phyloP scores from a whole-genome alignment of 1,284 basidiomycete species.

The Papiliotrema laurentii region DNA sequence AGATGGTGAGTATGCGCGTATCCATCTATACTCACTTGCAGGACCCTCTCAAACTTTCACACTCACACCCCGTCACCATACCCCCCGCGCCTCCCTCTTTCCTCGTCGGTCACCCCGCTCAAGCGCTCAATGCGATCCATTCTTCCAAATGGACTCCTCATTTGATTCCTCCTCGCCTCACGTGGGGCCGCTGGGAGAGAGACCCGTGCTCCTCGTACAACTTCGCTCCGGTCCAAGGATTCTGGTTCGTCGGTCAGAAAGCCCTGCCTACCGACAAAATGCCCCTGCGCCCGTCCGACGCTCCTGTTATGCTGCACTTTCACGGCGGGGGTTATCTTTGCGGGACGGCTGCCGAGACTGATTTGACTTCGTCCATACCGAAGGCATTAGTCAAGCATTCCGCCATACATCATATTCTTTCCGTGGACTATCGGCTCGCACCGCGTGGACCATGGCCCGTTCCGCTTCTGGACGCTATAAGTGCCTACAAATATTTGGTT shows the following conservation, averaged over 20 bases:
- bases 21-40: slow-evolving; percentile 1
- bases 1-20: slow-evolving; percentile 19
- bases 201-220: slow-evolving; percentile 17
- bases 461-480: slow-evolving; percentile 60
- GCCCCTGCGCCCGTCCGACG: slow-evolving; percentile 16
- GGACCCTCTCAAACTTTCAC: slow-evolving; percentile 24
- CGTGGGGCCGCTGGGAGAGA: slow-evolving; percentile 32
- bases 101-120: slow-evolving; percentile 32
- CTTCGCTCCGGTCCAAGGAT: slow-evolving; percentile 32
- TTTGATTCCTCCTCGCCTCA: slow-evolving; percentile 15
- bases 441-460: slow-evolving; percentile 55
- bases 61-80: slow-evolving; percentile 36
- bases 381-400: slow-evolving; percentile 34
- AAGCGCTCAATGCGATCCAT: slow-evolving; percentile 21
- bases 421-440: slow-evolving; percentile 39
- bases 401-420: slow-evolving; percentile 38
- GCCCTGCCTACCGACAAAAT: slow-evolving; percentile 4
- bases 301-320: slow-evolving; percentile 37
- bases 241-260: slow-evolving; percentile 41
- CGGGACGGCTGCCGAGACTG: slow-evolving; percentile 39
- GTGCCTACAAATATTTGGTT: slow-evolving; percentile 61
- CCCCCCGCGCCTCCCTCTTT: slow-evolving; percentile 24
- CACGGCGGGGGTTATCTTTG: slow-evolving; percentile 43
- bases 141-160: slow-evolving; percentile 27
- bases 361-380: slow-evolving; percentile 33